Base-by-base conservation (phyloP, 371 early-diverging fungal genomes). In the Quaeritorhiza haematococci region DNA sequence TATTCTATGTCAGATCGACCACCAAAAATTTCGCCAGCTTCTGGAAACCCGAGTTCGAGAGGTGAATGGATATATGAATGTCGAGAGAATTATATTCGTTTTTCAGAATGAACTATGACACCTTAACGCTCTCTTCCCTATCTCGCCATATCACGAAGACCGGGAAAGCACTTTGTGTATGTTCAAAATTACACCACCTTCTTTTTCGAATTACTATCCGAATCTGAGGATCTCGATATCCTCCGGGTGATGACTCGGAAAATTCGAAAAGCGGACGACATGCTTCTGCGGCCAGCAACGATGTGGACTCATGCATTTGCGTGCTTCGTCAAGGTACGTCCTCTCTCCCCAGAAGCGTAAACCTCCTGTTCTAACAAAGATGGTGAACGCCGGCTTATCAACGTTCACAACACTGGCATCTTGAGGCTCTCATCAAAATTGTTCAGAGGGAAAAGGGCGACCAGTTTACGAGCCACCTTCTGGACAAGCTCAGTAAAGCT, bases 31-130 rank as follows among this genome's bases (percentile, higher is more conserved):
- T 76, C 23, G 73, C 79, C 10, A 82, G 75, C 50, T 82, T 88
- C 30, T 88, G 87, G 87, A 84, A 81, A 33, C 82, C 85, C 3
- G 84, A 75, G 44, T 88, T 81, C 68, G 89, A 88, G 72, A 66
- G 85, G 78, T 84, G 30, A 28, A 15, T n/a, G n/a, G n/a, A n/a
- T n/a, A 74, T 13, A 43, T 41, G 17, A 3, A 49, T 17, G 29
- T 17, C 28, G 34, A 19, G 41, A 49, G 6, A 21, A 23, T n/a
- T 24, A 38, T 26, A 53, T 29, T 47, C 21, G 44, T n/a, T 1
- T 10, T 28, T 45, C 10, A 26, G 33, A 19, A 52, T 35, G 30
- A 49, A 17, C 33, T 33, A 29, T 26, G 10, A 13, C 38, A 10
- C n/a, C 38, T 13, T 38, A 38, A 10, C 10, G 38, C 38, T 38